Percentiles rank a stretch among this genome's conserved stretches.
These are phyloP conservation scores for Hypoxylon cercidicola DNA, from an alignment of 495 filamentous ascomycete genomes.

Conservation along the genomic window DNA sequence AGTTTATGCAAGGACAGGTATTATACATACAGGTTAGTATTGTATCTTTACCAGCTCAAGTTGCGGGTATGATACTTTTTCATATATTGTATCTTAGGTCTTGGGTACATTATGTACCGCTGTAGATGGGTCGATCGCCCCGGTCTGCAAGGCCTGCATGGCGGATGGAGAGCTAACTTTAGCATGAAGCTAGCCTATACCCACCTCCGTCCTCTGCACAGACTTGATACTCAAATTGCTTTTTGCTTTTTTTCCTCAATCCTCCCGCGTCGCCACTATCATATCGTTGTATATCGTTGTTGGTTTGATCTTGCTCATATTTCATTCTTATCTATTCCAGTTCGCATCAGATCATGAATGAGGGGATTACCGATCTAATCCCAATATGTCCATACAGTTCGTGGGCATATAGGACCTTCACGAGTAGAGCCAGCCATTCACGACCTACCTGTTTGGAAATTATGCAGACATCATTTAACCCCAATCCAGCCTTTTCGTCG, in stretches of 20 bases:
- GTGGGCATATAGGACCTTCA: neutral
- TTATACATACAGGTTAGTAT: too few species aligned
- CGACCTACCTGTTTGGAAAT: constrained; percentile 10
- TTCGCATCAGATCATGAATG: too few species aligned
- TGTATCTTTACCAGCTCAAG: neutral
- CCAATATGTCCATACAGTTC: neutral
- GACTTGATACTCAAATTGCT: neutral
- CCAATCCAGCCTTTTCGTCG: constrained; percentile 2
- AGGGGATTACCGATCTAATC: neutral
- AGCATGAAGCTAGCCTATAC: neutral
- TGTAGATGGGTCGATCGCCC: neutral
- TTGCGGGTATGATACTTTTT: neutral
- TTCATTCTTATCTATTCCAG: too few species aligned
- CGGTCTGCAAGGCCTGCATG: neutral
- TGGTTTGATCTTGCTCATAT: too few species aligned
- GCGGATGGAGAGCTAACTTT: constrained; percentile 1
- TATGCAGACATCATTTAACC: constrained; percentile 9
- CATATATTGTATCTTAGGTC: neutral
- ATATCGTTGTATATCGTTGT: too few species aligned
- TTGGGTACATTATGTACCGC: neutral
- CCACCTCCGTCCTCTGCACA: neutral
- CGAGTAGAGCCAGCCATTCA: constrained; percentile 3
- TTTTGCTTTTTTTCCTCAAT: too few species aligned
- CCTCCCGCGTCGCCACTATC: neutral
- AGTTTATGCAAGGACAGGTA: too few species aligned